Conservation (phyloP, 306 rosid genomes). For the Argentina anserina region DNA sequence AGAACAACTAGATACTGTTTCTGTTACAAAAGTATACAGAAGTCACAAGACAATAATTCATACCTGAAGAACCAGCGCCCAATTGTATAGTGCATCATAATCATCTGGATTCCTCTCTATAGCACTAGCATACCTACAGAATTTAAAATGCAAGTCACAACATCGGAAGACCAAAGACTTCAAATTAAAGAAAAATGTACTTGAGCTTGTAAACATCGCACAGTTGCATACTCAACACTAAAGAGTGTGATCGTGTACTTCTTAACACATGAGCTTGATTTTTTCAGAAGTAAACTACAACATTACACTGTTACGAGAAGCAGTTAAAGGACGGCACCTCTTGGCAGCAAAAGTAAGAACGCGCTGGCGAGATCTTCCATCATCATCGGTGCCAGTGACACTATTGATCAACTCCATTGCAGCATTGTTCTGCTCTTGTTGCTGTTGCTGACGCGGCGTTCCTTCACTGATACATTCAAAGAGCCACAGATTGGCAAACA, state of each 20-base stretch:
- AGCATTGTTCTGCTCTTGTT: slow-evolving; percentile 61
- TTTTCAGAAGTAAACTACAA: background rate
- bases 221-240: background rate
- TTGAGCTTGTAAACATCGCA: background rate
- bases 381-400: slow-evolving; percentile 81
- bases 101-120: slow-evolving; percentile 92
- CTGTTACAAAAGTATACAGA: slow-evolving; percentile 9
- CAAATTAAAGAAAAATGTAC: background rate
- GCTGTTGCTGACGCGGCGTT: slow-evolving; percentile 48
- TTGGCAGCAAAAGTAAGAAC: slow-evolving; percentile 97
- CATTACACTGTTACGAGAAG: background rate
- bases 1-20: slow-evolving; percentile 4
- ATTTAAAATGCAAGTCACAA: slow-evolving; percentile 13
- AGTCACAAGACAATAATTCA: slow-evolving; percentile 25
- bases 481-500: slow-evolving; percentile 18
- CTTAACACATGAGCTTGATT: background rate
- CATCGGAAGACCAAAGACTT: background rate
- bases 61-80: slow-evolving; percentile 99
- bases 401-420: slow-evolving; percentile 93
- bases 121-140: slow-evolving; percentile 87
- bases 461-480: slow-evolving; percentile 52
- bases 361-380: slow-evolving; percentile 95
- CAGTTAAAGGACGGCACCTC: slow-evolving; percentile 46
- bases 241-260: background rate
- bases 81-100: slow-evolving; percentile 93